phyloP scores from a whole-genome alignment of 345 rosid genomes.

The Eucalyptus globulus region DNA sequence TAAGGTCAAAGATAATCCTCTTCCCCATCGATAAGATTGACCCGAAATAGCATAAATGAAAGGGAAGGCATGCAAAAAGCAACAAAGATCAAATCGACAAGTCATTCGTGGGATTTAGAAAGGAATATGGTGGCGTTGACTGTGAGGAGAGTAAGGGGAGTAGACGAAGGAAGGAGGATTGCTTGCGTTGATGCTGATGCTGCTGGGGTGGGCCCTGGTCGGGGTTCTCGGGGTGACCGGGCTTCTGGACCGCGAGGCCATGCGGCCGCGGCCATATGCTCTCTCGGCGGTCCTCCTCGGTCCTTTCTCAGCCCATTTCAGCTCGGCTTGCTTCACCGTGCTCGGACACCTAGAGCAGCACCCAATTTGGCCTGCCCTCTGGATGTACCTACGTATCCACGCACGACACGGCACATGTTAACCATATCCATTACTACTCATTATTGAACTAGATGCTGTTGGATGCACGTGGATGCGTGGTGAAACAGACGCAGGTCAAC shows the following conservation, averaged over 20 bases:
- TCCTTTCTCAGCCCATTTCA: conserved; percentile 66
- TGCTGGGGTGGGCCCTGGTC: not conserved
- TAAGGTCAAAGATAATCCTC: not conserved
- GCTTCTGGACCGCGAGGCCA: conserved; percentile 17
- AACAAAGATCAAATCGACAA: not conserved
- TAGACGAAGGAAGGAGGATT: not conserved
- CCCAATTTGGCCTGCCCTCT: conserved; percentile 33
- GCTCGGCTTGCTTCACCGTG: conserved; percentile 36
- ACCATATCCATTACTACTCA: not conserved
- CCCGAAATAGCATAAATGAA: not conserved
- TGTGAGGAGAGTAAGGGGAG: conserved; percentile 1
- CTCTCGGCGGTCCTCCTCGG: conserved; percentile 27
- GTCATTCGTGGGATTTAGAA: not conserved
- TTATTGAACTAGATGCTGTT: not conserved
- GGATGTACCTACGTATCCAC: conserved; percentile 29
- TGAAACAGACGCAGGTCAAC: not conserved
- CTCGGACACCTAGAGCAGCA: conserved; percentile 22
- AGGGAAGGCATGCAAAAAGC: not conserved
- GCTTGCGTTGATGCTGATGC: not conserved
- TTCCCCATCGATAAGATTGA: not conserved
- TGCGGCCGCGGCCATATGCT: not conserved
- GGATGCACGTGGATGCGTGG: not conserved
- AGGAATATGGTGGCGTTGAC: not conserved
- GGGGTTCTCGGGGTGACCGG: not conserved
- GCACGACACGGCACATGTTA: not conserved